A percentile compares a stretch with the other conserved stretches of the same genome.
Evolutionary conservation across 1,139 yeast species (phyloP).

Genomic region (Trichomonascaceae sp.): DNA sequence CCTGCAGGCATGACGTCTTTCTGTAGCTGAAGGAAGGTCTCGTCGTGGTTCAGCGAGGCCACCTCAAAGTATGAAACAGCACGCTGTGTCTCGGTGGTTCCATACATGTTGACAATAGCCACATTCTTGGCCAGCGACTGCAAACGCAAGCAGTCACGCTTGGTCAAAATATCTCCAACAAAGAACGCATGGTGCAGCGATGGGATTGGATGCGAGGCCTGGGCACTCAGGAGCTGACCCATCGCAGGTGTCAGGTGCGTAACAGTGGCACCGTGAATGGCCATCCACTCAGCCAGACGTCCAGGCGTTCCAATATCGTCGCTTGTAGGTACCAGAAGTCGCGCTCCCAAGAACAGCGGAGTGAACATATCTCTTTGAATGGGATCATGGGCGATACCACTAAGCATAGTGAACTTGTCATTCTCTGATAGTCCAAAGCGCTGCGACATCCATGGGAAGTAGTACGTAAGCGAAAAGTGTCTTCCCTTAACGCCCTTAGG

Average conservation of each 20-base stretch:
- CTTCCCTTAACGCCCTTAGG: slow-evolving; percentile 99
- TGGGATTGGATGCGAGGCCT: slow-evolving; percentile 84
- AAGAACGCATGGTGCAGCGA: slow-evolving; percentile 89
- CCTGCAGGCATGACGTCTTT: slow-evolving; percentile 99
- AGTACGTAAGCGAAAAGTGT: slow-evolving; percentile 90
- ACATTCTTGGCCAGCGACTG: slow-evolving; percentile 88
- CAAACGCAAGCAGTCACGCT: slow-evolving; percentile 86
- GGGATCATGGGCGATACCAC: slow-evolving; percentile 99
- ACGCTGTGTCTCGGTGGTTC: slow-evolving; percentile 97
- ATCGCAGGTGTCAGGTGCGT: slow-evolving; percentile 98
- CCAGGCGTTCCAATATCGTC: slow-evolving; percentile 99
- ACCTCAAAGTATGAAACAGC: slow-evolving; percentile 92
- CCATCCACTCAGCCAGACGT: slow-evolving; percentile 94
- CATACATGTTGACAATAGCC: slow-evolving; percentile 92
- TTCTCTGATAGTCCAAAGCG: slow-evolving; percentile 62
- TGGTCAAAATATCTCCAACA: slow-evolving; percentile 94
- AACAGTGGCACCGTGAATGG: slow-evolving; percentile 77
- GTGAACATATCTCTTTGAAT: slow-evolving; percentile 98
- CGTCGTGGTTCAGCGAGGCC: slow-evolving; percentile 54
- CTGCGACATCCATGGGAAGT: slow-evolving; percentile 97
- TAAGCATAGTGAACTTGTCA: slow-evolving; percentile 91
- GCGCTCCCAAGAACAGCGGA: slow-evolving; percentile 92
- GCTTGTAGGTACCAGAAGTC: slow-evolving; percentile 79
- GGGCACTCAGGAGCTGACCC: slow-evolving; percentile 96
- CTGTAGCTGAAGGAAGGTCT: slow-evolving; percentile 64